Evolutionary conservation across 139 green algal genomes (phyloP).

Genomic region (Chlamydomonas sphaeroides): DNA sequence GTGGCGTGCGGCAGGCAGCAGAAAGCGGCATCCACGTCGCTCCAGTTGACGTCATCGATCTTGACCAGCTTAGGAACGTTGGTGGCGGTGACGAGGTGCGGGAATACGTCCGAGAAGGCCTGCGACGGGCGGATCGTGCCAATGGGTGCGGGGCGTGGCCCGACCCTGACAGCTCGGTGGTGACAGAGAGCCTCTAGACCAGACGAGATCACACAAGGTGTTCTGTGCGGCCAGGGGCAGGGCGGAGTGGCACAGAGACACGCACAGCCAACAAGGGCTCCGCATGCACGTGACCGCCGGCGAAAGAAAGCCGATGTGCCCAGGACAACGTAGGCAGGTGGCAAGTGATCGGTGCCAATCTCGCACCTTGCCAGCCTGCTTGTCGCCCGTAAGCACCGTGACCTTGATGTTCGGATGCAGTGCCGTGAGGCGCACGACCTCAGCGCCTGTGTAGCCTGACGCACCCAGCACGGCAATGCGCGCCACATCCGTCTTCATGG

Average conservation of each 20-base stretch:
- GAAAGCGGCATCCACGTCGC: conserved; percentile 92
- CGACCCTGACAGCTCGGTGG: too few relatives aligned
- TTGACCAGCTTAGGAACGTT: conserved; percentile 81
- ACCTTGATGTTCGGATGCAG: conserved; percentile 88
- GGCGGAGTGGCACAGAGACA: too few relatives aligned
- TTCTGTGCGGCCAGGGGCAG: too few relatives aligned
- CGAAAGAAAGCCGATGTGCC: too few relatives aligned
- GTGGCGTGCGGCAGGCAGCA: conserved; percentile 98
- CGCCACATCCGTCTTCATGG: conserved; percentile 8
- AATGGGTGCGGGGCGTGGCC: not conserved
- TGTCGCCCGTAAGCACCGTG: conserved; percentile 89
- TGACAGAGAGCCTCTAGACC: too few relatives aligned
- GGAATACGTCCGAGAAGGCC: conserved; percentile 91
- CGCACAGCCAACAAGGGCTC: too few relatives aligned
- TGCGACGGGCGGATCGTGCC: conserved; percentile 37
- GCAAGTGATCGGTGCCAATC: too few relatives aligned
- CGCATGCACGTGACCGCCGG: too few relatives aligned
- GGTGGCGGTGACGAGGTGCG: conserved; percentile 82
- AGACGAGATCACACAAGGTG: too few relatives aligned
- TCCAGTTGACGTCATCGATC: conserved; percentile 90
- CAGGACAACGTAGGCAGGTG: too few relatives aligned
- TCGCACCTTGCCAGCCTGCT: conserved; percentile 90
- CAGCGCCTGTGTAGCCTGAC: conserved; percentile 95
- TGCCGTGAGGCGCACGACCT: conserved; percentile 86
- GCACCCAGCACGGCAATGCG: conserved; percentile 92